Conservation (phyloP, 106 monocot species). For the Triglochin maritima region DNA sequence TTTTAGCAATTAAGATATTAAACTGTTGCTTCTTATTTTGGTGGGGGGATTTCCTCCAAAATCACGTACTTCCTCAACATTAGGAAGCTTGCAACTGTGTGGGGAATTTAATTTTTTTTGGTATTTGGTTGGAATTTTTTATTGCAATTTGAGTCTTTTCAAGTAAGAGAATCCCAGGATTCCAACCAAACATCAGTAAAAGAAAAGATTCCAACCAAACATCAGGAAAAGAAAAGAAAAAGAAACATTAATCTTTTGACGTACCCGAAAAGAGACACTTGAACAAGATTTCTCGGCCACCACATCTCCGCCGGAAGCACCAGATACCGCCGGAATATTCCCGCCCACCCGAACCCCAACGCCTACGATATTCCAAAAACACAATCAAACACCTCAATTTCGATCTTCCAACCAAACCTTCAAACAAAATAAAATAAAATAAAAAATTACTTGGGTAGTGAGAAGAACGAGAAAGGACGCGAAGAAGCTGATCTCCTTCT, state of each 20-base stretch:
- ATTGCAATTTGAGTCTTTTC: too few species aligned
- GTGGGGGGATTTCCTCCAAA: too few species aligned
- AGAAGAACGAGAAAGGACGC: constrained; percentile 33
- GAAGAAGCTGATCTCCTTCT: constrained; percentile 43
- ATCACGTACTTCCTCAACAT: too few species aligned
- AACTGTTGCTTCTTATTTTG: too few species aligned
- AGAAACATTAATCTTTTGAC: too few species aligned
- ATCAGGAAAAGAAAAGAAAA: background rate
- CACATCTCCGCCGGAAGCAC: constrained; percentile 94
- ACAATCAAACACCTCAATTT: background rate
- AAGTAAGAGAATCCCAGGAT: too few species aligned
- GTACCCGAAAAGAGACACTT: constrained; percentile 92
- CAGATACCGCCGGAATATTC: constrained; percentile 72
- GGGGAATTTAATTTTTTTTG: too few species aligned
- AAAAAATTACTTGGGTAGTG: constrained; percentile 31
- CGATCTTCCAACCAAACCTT: background rate
- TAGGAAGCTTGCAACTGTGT: too few species aligned
- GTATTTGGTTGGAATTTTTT: too few species aligned
- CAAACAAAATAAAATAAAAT: background rate
- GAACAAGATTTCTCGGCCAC: constrained; percentile 89
- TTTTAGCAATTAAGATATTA: too few species aligned
- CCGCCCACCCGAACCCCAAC: constrained; percentile 89
- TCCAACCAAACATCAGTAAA: too few species aligned
- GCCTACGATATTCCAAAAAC: constrained; percentile 24
- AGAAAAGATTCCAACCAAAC: background rate